These are phyloP conservation scores for Didymella pomorum DNA, from an alignment of 2,329 filamentous ascomycete species.

Conservation along the genomic window DNA sequence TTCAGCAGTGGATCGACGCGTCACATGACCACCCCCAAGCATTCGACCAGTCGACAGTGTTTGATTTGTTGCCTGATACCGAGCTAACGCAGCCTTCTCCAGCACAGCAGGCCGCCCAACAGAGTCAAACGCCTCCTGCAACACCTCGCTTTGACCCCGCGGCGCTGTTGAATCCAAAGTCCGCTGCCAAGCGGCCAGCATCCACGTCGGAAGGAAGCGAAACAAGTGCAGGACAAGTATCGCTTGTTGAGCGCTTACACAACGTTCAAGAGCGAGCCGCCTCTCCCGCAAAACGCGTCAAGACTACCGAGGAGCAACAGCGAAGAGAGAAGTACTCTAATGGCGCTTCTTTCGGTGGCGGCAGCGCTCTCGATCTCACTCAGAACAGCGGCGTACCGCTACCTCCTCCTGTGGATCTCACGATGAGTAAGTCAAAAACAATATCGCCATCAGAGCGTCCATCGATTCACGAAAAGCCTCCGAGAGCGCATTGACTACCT, in stretches of 20 bases:
- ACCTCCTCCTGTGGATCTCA: constrained; percentile 38
- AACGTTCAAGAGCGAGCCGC: constrained; percentile 72
- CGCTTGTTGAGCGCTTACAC: constrained; percentile 78
- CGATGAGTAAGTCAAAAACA: constrained; percentile 47
- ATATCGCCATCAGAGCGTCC: too few relatives aligned
- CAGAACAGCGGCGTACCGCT: constrained; percentile 29
- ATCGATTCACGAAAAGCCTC: too few relatives aligned
- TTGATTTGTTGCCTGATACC: not conserved
- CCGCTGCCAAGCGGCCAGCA: constrained; percentile 42
- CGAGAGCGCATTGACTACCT: too few relatives aligned
- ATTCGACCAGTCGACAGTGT: not conserved
- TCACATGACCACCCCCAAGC: constrained; percentile 3
- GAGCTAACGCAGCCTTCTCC: constrained; percentile 31
- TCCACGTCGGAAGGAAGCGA: constrained; percentile 32
- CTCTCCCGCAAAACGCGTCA: constrained; percentile 56
- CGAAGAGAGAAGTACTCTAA: constrained; percentile 30
- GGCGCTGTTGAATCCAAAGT: constrained; percentile 46
- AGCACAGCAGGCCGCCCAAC: constrained; percentile 31
- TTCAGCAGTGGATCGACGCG: constrained; percentile 12
- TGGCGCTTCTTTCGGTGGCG: constrained; percentile 24
- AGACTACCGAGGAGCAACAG: constrained; percentile 37
- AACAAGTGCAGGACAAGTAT: constrained; percentile 57
- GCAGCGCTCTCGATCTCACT: constrained; percentile 54
- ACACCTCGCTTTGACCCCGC: constrained; percentile 36
- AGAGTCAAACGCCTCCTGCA: constrained; percentile 12